These are phyloP conservation scores for Fraxinus sp. DNA, from an alignment of 305 asterid genomes.

Conservation along the genomic window DNA sequence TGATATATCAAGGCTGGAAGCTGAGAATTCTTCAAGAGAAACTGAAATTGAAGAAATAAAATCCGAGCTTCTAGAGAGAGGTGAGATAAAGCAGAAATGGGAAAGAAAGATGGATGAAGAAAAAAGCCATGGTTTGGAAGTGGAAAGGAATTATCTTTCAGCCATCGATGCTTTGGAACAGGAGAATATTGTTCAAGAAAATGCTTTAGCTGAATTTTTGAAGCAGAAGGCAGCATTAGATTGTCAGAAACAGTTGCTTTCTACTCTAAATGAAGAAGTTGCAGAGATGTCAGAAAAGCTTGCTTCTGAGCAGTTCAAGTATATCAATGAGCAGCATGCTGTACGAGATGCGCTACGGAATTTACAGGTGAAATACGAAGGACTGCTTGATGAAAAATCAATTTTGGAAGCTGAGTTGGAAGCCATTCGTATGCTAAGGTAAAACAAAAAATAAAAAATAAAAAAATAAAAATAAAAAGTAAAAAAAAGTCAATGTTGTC, in stretches of 20 bases:
- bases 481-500: no score
- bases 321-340: slow-evolving; percentile 38
- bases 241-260: slow-evolving; percentile 77
- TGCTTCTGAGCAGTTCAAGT: slow-evolving; percentile 38
- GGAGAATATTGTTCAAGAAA: slow-evolving; percentile 51
- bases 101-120: slow-evolving; percentile 61
- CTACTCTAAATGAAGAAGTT: slow-evolving; percentile 60
- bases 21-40: slow-evolving; percentile 49
- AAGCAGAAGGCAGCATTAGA: slow-evolving; percentile 78
- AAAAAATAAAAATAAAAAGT: no score
- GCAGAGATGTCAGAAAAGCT: slow-evolving; percentile 59
- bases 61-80: slow-evolving; percentile 69
- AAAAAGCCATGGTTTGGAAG: slow-evolving; percentile 50
- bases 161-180: slow-evolving; percentile 51
- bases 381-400: slow-evolving; percentile 59
- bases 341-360: slow-evolving; percentile 32
- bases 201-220: slow-evolving; percentile 41
- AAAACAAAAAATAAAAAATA: no score
- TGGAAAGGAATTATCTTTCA: slow-evolving; percentile 42
- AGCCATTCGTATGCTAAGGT: slow-evolving; percentile 77
- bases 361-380: slow-evolving; percentile 50
- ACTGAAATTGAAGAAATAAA: slow-evolving; percentile 52
- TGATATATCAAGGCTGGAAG: slow-evolving; percentile 60
- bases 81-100: slow-evolving; percentile 65
- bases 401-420: slow-evolving; percentile 81